Conservation (phyloP, 169 alveolate genomes). For the Plasmodium knowlesi region DNA sequence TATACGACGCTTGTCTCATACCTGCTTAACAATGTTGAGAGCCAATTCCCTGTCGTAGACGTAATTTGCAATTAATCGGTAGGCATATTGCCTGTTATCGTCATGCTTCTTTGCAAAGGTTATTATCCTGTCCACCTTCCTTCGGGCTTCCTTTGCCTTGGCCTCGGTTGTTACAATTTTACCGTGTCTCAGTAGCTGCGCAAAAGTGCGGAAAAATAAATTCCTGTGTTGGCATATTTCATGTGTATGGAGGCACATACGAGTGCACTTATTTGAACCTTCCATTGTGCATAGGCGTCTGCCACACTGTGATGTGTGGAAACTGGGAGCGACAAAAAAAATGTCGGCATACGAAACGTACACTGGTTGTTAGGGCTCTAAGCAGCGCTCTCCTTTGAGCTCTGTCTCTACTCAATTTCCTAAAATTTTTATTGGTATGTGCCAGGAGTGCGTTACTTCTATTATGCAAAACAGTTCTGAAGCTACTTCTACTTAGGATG, state of each 20-base stretch:
- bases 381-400: slow-evolving; percentile 84
- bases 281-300: background rate
- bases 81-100: slow-evolving; percentile 76
- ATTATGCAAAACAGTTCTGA: slow-evolving; percentile 14
- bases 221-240: background rate
- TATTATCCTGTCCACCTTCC: slow-evolving; percentile 83
- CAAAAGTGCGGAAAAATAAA: background rate
- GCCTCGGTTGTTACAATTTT: slow-evolving; percentile 83
- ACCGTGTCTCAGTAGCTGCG: slow-evolving; percentile 83
- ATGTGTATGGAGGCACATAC: background rate
- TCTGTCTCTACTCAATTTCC: slow-evolving; percentile 80
- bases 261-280: background rate
- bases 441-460: slow-evolving; percentile 41
- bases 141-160: slow-evolving; percentile 85
- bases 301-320: background rate
- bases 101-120: slow-evolving; percentile 80
- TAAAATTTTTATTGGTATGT: slow-evolving; percentile 59
- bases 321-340: background rate
- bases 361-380: slow-evolving; percentile 84
- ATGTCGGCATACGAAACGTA: background rate
- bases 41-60: slow-evolving; percentile 83
- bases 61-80: slow-evolving; percentile 79
- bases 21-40: slow-evolving; percentile 79
- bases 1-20: background rate
- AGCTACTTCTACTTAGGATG: slow-evolving; percentile 13